These are phyloP conservation scores for Jamesozyma hellenica DNA, from an alignment of 805 yeast genomes.

Conservation along the genomic window DNA sequence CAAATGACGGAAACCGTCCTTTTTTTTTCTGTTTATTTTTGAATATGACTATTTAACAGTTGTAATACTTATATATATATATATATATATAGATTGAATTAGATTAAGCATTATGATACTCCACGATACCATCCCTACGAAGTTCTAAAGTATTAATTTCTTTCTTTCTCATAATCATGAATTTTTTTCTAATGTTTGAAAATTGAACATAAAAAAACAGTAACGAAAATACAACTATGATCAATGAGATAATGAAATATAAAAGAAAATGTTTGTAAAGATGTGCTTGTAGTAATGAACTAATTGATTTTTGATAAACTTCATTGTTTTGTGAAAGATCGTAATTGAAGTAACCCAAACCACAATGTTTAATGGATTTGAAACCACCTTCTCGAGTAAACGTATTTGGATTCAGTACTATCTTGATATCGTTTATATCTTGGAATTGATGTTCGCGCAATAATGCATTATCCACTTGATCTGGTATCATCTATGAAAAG, in stretches of 20 bases:
- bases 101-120: no score
- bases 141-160: no score
- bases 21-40: no score
- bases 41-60: no score
- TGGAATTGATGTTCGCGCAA: conserved; percentile 30
- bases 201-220: background rate
- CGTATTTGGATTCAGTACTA: conserved; percentile 22
- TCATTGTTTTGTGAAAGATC: conserved; percentile 16
- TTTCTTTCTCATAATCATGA: no score
- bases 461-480: conserved; percentile 29
- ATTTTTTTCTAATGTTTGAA: background rate
- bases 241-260: conserved; percentile 13
- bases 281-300: conserved; percentile 16
- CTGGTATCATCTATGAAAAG: conserved; percentile 26
- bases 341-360: conserved; percentile 30
- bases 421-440: conserved; percentile 25
- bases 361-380: conserved; percentile 21
- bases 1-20: no score
- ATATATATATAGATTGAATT: no score
- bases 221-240: conserved; percentile 12
- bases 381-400: conserved; percentile 26
- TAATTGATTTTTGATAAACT: conserved; percentile 15
- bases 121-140: no score
- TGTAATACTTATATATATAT: no score
- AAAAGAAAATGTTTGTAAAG: conserved; percentile 16